Evolutionary conservation across 768 basidiomycete genomes (phyloP).

Genomic region (Coprinopsis marcescibilis): DNA sequence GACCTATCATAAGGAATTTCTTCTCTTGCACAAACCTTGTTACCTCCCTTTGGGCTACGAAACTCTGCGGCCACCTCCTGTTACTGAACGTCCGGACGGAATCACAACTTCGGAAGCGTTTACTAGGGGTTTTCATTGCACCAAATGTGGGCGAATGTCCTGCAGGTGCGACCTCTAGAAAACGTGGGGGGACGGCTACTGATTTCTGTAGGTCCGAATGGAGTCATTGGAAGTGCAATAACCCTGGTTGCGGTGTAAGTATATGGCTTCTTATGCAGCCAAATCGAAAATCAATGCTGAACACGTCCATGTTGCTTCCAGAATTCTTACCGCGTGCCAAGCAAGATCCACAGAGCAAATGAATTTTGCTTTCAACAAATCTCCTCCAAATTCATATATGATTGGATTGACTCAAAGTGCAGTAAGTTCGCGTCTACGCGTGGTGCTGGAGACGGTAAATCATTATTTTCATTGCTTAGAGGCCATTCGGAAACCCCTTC

Average conservation of each 20-base stretch:
- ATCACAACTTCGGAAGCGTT: constrained; percentile 50
- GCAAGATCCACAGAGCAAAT: constrained; percentile 26
- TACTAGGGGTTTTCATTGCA: constrained; percentile 67
- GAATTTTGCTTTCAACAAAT: constrained; percentile 29
- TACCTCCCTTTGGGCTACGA: constrained; percentile 28
- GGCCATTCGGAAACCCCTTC: constrained; percentile 20
- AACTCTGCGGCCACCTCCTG: constrained; percentile 34
- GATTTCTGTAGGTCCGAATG: constrained; percentile 52
- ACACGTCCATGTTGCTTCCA: too few species aligned
- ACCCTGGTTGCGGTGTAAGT: constrained; percentile 5
- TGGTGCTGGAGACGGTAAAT: neutral
- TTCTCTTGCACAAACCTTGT: constrained; percentile 30
- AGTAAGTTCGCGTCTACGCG: constrained; percentile 17
- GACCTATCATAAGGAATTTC: constrained; percentile 43
- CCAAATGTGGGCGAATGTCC: constrained; percentile 63
- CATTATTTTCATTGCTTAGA: constrained; percentile 17
- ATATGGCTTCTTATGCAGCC: neutral
- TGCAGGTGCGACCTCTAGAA: constrained; percentile 50
- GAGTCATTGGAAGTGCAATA: constrained; percentile 65
- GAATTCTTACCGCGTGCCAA: constrained; percentile 19
- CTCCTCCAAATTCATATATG: constrained; percentile 26
- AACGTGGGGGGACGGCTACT: neutral
- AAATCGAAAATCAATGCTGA: neutral
- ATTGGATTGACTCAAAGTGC: constrained; percentile 25
- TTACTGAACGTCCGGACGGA: constrained; percentile 21